Evolutionary conservation across 2,329 filamentous ascomycete species (phyloP).

Genomic region (Aphanocladium album): DNA sequence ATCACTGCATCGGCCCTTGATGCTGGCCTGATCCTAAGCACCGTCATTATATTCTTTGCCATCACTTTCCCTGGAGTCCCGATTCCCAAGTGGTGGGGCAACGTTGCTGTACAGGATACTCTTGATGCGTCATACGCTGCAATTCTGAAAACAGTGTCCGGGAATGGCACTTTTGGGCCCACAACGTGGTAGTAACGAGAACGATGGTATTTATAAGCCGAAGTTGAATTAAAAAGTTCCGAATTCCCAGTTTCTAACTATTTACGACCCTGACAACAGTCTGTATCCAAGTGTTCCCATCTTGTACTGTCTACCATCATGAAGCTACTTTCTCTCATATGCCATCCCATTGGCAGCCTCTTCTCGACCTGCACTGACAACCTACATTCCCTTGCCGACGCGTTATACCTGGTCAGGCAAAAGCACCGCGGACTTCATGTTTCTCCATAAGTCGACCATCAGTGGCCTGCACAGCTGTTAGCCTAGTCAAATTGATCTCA

Average conservation of each 20-base stretch:
- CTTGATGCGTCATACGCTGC: constrained; percentile 22
- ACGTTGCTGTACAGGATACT: constrained; percentile 42
- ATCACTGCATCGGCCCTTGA: constrained; percentile 36
- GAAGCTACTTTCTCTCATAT: constrained; percentile 40
- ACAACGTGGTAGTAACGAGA: constrained; percentile 22
- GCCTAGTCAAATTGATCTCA: too few species aligned
- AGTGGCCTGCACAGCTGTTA: too few species aligned
- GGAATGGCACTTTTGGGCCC: constrained; percentile 27
- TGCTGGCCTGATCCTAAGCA: constrained; percentile 33
- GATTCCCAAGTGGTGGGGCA: constrained; percentile 43
- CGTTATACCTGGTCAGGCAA: too few species aligned
- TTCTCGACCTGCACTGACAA: too few species aligned
- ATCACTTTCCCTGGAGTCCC: constrained; percentile 29
- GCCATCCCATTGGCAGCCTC: constrained; percentile 45
- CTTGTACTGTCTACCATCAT: constrained; percentile 43
- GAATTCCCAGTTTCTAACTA: background rate
- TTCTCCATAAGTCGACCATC: too few species aligned
- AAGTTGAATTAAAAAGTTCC: background rate
- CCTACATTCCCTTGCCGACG: too few species aligned
- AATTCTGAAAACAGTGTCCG: constrained; percentile 20
- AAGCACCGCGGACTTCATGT: too few species aligned
- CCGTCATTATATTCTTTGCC: constrained; percentile 26
- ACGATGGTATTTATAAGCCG: background rate
- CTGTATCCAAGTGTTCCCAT: background rate
- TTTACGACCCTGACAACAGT: background rate